These are phyloP conservation scores for Rutstroemia sp. DNA, from an alignment of 2,329 filamentous ascomycete species.

Conservation along the genomic window DNA sequence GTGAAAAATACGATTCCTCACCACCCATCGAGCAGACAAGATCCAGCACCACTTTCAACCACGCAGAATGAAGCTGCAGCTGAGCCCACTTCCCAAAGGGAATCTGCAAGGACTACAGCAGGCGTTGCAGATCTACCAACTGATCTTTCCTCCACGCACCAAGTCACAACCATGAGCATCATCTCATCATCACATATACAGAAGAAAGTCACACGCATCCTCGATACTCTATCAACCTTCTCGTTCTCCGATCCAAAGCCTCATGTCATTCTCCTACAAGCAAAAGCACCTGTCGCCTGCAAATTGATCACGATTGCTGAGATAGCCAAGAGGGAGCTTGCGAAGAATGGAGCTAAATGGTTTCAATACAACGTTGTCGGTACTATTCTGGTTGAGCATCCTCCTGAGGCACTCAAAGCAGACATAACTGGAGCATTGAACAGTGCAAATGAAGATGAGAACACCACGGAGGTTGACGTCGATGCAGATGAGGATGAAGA, in stretches of 20 bases:
- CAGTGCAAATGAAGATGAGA: conserved; percentile 25
- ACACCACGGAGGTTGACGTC: conserved; percentile 32
- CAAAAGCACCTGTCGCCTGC: conserved; percentile 36
- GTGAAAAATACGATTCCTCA: not conserved
- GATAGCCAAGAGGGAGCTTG: conserved; percentile 52
- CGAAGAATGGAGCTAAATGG: conserved; percentile 36
- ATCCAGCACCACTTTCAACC: not conserved
- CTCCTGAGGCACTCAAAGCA: not conserved
- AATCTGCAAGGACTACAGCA: not conserved
- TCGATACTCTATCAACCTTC: conserved; percentile 22
- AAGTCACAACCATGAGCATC: conserved; percentile 45
- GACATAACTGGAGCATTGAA: conserved; percentile 13
- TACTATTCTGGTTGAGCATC: conserved; percentile 14
- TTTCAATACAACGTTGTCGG: conserved; percentile 32
- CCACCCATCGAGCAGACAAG: not conserved
- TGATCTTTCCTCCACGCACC: conserved; percentile 33
- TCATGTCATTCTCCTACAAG: conserved; percentile 33
- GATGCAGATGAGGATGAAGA: conserved; percentile 8
- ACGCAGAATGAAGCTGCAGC: not conserved
- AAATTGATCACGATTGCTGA: conserved; percentile 65
- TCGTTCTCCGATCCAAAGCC: conserved; percentile 26
- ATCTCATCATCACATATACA: conserved; percentile 53
- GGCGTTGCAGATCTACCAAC: not conserved
- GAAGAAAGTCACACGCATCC: conserved; percentile 27
- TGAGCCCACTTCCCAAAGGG: not conserved